phyloP scores from a whole-genome alignment of 2,329 filamentous ascomycete genomes.

The Penicillium aurantiogriseum region DNA sequence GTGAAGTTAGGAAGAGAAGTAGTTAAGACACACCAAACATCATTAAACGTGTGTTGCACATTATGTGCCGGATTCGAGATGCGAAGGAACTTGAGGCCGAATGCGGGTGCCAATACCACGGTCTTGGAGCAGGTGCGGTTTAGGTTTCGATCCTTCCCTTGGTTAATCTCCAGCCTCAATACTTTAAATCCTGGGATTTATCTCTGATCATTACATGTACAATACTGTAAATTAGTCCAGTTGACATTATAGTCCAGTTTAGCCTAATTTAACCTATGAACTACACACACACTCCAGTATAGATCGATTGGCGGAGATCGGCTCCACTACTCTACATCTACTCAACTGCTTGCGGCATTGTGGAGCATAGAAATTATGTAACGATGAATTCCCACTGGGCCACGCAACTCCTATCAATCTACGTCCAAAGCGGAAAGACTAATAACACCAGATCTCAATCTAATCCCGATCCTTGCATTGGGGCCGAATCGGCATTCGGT shows the following conservation, averaged over 20 bases:
- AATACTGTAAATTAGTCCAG: no score
- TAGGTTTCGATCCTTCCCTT: neutral
- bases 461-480: constrained; percentile 13
- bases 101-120: neutral
- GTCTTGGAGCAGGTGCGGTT: neutral
- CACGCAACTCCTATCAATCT: constrained; percentile 18
- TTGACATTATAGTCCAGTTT: neutral
- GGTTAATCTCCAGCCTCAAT: neutral
- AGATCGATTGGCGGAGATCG: neutral
- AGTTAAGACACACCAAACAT: neutral
- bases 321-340: neutral
- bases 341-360: constrained; percentile 19
- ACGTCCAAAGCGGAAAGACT: constrained; percentile 14
- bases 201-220: no score
- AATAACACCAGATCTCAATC: neutral
- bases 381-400: constrained; percentile 7
- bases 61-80: neutral
- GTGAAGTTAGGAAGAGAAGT: constrained; percentile 5
- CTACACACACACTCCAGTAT: neutral
- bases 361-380: neutral
- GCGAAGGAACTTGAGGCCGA: neutral
- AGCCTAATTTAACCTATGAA: neutral
- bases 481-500: constrained; percentile 25
- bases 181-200: neutral
- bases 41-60: neutral